Evolutionary conservation across 1,284 basidiomycete genomes (phyloP), one percentile per base, ranked within the genome.

Genomic region (Pascua guehoae): DNA sequence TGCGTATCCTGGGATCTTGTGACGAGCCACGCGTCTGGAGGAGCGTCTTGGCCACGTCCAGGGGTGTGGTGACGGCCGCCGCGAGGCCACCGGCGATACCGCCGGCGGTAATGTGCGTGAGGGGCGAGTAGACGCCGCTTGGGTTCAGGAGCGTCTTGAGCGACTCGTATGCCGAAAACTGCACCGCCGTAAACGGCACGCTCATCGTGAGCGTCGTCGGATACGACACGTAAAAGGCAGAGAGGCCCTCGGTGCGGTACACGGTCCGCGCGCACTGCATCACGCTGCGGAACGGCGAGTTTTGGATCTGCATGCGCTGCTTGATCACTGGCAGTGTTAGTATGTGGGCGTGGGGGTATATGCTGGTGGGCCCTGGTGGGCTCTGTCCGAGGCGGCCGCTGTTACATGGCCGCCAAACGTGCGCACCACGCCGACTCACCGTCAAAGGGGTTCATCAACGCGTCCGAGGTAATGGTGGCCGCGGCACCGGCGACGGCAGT

Each of bases 361-460:
- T 47, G 42, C 41, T 7, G 48, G n/a, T n/a, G n/a, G n/a, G n/a
- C n/a, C n/a, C n/a, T n/a, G n/a, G n/a, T n/a, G n/a, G n/a, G n/a
- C n/a, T n/a, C n/a, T n/a, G n/a, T n/a, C n/a, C n/a, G n/a, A n/a
- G n/a, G n/a, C n/a, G n/a, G n/a, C n/a, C n/a, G n/a, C n/a, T n/a
- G n/a, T n/a, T n/a, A n/a, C n/a, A n/a, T n/a, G n/a, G n/a, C n/a
- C n/a, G n/a, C n/a, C n/a, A n/a, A n/a, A n/a, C n/a, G n/a, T n/a
- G n/a, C n/a, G n/a, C n/a, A n/a, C n/a, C n/a, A n/a, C n/a, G n/a
- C 7, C 24, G 11, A 51, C 85, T 74, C 74, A 95, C 93, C 93
- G 79, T 99, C 96, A 73, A 99, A 99, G 4, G 96, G 96, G 78
- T 98, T 99, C 96, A 99, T 99, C 58, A 98, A 81, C 9, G 95